phyloP scores from a whole-genome alignment of 2,329 filamentous ascomycete genomes.

The Aulographum hederae region DNA sequence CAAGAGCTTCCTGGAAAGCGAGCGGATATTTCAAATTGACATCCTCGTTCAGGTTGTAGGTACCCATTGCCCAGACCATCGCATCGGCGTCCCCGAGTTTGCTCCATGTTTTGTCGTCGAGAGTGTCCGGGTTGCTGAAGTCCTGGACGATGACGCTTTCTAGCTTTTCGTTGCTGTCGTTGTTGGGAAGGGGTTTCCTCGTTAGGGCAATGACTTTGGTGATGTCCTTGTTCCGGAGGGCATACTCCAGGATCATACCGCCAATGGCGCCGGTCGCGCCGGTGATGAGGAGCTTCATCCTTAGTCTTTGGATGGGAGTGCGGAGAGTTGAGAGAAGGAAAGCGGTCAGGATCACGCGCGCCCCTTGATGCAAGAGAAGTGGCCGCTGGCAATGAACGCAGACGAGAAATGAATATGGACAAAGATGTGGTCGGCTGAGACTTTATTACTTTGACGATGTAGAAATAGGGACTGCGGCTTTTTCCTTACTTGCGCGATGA shows the following conservation, averaged over 20 bases:
- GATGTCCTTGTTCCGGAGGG: slow-evolving; percentile 6
- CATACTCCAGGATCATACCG: slow-evolving; percentile 6
- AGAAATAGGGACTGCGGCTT: too few relatives aligned
- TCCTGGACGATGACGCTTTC: slow-evolving; percentile 7
- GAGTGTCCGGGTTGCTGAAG: slow-evolving; percentile 4
- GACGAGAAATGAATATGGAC: too few relatives aligned
- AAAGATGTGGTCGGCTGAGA: too few relatives aligned
- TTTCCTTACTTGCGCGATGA: too few relatives aligned
- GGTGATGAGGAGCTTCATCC: slow-evolving; percentile 9
- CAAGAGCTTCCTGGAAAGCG: slow-evolving; percentile 7
- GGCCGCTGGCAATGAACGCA: too few relatives aligned
- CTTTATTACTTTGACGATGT: too few relatives aligned
- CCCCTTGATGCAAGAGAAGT: too few relatives aligned
- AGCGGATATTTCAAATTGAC: slow-evolving; percentile 8
- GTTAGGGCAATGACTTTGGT: slow-evolving; percentile 8
- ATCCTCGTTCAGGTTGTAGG: slow-evolving; percentile 6
- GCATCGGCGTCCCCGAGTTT: slow-evolving; percentile 8
- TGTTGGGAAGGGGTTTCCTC: slow-evolving; percentile 5
- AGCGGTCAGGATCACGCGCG: too few relatives aligned
- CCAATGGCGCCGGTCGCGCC: slow-evolving; percentile 10
- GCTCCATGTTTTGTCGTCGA: slow-evolving; percentile 1
- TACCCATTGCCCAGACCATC: slow-evolving; percentile 10
- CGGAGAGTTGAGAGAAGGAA: too few relatives aligned
- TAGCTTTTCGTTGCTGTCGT: slow-evolving; percentile 4
- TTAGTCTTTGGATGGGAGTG: not conserved